These are phyloP conservation scores for Anthracocystis setariae DNA, from an alignment of 1,284 basidiomycete genomes.

Conservation along the genomic window DNA sequence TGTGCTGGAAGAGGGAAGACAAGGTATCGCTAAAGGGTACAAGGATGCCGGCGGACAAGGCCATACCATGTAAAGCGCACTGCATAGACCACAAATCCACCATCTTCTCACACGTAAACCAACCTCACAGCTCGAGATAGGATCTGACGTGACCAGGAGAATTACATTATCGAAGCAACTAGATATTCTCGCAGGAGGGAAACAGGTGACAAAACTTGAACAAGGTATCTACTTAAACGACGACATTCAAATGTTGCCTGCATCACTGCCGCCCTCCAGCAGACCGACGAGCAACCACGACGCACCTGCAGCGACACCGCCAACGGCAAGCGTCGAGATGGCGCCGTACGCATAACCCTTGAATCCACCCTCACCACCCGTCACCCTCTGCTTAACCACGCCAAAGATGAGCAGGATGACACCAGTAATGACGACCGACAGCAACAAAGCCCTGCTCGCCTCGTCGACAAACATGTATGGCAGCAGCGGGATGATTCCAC, in stretches of 20 bases:
- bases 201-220: no score
- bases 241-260: conserved; percentile 13
- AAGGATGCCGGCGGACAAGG: conserved; percentile 67
- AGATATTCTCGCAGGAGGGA: no score
- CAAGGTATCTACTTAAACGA: no score
- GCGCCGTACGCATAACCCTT: conserved; percentile 79
- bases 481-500: conserved; percentile 59
- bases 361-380: conserved; percentile 50
- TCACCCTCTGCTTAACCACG: conserved; percentile 57
- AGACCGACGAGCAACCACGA: conserved; percentile 85
- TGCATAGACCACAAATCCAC: neutral
- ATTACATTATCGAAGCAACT: neutral
- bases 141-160: neutral
- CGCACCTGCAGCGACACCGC: conserved; percentile 86
- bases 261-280: conserved; percentile 72
- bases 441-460: conserved; percentile 43
- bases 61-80: conserved; percentile 22
- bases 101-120: neutral
- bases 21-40: conserved; percentile 89
- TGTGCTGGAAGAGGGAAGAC: conserved; percentile 84
- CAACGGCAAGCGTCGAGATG: conserved; percentile 85
- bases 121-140: no score
- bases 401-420: conserved; percentile 59
- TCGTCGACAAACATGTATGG: conserved; percentile 60
- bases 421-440: conserved; percentile 58